Conservation (phyloP, 2,329 filamentous ascomycete species). For the Pezicula rhizophila region DNA sequence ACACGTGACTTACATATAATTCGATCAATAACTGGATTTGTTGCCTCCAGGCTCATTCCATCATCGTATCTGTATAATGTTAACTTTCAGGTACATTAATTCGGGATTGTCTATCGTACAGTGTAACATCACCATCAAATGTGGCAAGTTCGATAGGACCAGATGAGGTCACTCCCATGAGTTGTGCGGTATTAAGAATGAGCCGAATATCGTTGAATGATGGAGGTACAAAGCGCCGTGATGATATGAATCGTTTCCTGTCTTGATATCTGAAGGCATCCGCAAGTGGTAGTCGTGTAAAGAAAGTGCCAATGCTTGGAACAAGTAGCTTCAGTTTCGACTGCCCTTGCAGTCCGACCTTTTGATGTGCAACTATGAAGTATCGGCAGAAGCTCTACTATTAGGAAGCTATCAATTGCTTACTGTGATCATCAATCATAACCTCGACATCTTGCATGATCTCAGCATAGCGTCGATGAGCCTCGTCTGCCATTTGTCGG, state of each 20-base stretch:
- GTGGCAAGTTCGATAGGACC: constrained; percentile 79
- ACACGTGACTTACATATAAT: constrained; percentile 39
- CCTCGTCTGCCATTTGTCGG: constrained; percentile 68
- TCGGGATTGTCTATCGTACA: constrained; percentile 40
- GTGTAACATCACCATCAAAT: constrained; percentile 94
- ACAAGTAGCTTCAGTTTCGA: constrained; percentile 93
- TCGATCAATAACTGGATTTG: constrained; percentile 69
- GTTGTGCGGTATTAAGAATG: constrained; percentile 89
- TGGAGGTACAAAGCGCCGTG: constrained; percentile 85
- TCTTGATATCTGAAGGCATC: constrained; percentile 93
- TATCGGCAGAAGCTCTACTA: neutral
- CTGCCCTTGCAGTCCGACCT: constrained; percentile 55
- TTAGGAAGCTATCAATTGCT: constrained; percentile 16
- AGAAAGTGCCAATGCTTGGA: constrained; percentile 87
- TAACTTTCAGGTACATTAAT: constrained; percentile 64
- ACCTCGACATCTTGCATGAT: constrained; percentile 91
- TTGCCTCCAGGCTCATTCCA: constrained; percentile 68
- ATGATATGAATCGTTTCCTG: constrained; percentile 76
- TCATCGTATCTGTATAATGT: constrained; percentile 55
- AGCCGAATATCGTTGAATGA: constrained; percentile 96
- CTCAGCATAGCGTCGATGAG: constrained; percentile 85
- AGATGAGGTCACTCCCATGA: constrained; percentile 77
- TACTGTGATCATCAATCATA: constrained; percentile 89
- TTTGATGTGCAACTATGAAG: constrained; percentile 63
- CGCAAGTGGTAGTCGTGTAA: constrained; percentile 79